Conservation (phyloP, 2,329 filamentous ascomycete genomes). For the Fusarium illudens region DNA sequence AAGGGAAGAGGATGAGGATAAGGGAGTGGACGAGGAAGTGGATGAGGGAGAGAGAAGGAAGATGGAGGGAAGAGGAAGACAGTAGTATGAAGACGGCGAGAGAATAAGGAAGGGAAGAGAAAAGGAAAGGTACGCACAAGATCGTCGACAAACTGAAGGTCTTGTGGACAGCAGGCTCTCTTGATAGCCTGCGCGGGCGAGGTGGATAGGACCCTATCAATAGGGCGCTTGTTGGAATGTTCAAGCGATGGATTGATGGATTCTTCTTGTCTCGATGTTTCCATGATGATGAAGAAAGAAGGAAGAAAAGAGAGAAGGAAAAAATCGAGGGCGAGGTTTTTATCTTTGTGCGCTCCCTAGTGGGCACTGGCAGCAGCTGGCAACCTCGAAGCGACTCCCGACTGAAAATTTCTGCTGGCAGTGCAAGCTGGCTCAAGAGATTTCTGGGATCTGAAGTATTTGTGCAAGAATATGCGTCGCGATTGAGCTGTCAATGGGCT, state of each 20-base stretch:
- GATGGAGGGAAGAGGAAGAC: not conserved
- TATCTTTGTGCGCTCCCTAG: not conserved
- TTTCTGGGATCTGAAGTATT: too few species aligned
- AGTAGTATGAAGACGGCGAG: not conserved
- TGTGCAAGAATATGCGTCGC: not conserved
- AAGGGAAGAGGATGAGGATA: not conserved
- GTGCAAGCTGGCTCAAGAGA: not conserved
- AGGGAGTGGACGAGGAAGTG: not conserved
- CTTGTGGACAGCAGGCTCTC: not conserved
- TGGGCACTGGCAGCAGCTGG: not conserved
- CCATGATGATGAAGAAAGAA: not conserved
- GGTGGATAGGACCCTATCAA: not conserved
- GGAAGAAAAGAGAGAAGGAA: not conserved
- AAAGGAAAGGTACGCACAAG: not conserved
- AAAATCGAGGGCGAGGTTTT: not conserved
- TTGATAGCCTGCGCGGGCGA: not conserved
- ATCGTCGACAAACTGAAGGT: not conserved
- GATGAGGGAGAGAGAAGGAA: not conserved
- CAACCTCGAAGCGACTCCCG: not conserved
- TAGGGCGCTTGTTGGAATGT: not conserved
- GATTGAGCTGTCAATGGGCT: not conserved
- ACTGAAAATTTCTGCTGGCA: not conserved
- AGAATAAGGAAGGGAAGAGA: too few species aligned
- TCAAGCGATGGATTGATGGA: not conserved
- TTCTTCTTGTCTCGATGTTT: not conserved